Base-by-base conservation (phyloP, 441 rosid genomes). In the Erodium chrysanthum region DNA sequence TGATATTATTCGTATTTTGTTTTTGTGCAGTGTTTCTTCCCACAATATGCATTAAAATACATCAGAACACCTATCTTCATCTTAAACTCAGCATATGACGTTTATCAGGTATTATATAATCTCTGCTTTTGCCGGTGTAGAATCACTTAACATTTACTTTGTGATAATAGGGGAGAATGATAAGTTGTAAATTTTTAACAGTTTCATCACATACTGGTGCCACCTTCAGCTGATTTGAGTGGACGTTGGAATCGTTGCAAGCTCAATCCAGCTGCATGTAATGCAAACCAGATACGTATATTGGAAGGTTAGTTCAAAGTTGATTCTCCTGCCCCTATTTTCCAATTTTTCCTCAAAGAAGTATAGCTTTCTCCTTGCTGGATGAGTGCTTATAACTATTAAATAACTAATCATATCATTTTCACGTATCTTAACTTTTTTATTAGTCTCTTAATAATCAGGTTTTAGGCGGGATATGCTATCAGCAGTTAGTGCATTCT, bases 11-110 rank as follows among this genome's bases (percentile, higher is more conserved):
- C 59, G 17, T 54, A 15, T 48, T 48, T 18, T 65, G 22, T 33
- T 8, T 70, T 68, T 66, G 31, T 77, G 83, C 79, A 87, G 93
- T 87, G 93, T 58, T 75, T 87, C 60, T 87, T 85, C 77, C 92
- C 93, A 8, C 93, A 87, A 70, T 83, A 84, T 60, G 76, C 74
- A 35, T 69, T 85, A 68, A 72, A 79, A 11, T 83, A 78, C 70
- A 87, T 85, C 29, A 73, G 70, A 59, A 85, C 85, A 21, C 90
- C 93, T 6, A 73, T 76, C 72, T 87, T 87, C 70, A 79, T 87
- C 74, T 75, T 87, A 76, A 87, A 87, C 74, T 83, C 93, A 58
- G 93, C 90, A 20, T 87, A 87, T 54, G 93, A 87, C 73, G 87
- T 84, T 60, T 87, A 64, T 75, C 93, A 87, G 79, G 93, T 84